A percentile compares a stretch with the other conserved stretches of the same genome.
Evolutionary conservation across 1,284 basidiomycete species (phyloP).

Genomic region (Mycena sp.): DNA sequence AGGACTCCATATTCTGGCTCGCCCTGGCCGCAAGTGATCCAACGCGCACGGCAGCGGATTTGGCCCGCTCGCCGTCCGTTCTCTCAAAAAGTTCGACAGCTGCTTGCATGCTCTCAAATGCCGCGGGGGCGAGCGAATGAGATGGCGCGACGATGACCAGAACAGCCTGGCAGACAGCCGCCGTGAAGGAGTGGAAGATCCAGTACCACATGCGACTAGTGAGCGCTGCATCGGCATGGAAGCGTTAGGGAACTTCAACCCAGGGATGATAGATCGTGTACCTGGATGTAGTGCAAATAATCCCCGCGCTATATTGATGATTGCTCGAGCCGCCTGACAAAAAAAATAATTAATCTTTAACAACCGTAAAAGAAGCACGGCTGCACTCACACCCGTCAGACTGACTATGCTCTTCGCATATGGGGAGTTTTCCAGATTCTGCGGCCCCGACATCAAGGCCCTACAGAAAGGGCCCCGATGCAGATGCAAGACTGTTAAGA

Average conservation of each 20-base stretch:
- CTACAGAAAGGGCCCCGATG: constrained; percentile 37
- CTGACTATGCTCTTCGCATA: constrained; percentile 32
- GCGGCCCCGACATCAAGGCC: constrained; percentile 32
- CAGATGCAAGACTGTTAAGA: constrained; percentile 32
- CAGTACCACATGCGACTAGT: constrained; percentile 37
- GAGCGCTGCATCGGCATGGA: constrained; percentile 19
- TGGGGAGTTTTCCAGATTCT: constrained; percentile 26
- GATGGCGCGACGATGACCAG: constrained; percentile 36
- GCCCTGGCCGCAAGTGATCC: constrained; percentile 28
- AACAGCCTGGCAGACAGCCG: constrained; percentile 36
- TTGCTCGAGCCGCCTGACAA: constrained; percentile 35
- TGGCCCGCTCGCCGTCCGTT: constrained; percentile 29
- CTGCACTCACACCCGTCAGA: constrained; percentile 27
- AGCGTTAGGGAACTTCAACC: no score
- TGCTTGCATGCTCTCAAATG: constrained; percentile 33
- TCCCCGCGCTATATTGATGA: constrained; percentile 35
- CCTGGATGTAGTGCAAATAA: constrained; percentile 35
- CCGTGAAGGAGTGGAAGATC: constrained; percentile 36
- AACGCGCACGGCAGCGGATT: constrained; percentile 28
- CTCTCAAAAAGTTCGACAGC: constrained; percentile 33
- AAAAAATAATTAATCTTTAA: not conserved
- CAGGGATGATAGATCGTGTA: no score
- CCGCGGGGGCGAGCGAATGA: constrained; percentile 33
- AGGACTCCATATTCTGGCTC: constrained; percentile 28
- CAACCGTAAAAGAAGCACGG: not conserved